Percentiles rank a stretch among this genome's conserved stretches.
Evolutionary conservation across 495 filamentous ascomycete species (phyloP).

Genomic region (Tuber microsphaerosporum): DNA sequence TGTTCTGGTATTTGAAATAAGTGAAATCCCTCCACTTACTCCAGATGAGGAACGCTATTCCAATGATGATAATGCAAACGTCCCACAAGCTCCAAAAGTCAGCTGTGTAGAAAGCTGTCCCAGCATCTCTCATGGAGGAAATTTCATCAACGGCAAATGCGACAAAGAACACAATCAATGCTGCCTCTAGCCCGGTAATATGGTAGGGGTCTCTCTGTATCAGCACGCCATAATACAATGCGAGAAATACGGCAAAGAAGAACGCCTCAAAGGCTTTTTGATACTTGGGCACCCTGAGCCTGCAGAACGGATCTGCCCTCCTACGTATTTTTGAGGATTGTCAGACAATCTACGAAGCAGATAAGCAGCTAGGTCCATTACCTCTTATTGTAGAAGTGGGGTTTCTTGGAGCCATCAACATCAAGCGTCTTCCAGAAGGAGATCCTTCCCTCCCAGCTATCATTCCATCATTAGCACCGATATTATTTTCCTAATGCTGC

Average conservation of each 20-base stretch:
- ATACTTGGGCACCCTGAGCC: conserved; percentile 83
- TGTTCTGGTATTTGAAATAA: not conserved
- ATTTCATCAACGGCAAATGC: conserved; percentile 86
- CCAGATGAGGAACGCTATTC: conserved; percentile 61
- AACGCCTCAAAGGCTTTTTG: conserved; percentile 80
- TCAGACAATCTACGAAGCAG: not conserved
- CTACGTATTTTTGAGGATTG: conserved; percentile 35
- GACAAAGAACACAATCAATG: conserved; percentile 63
- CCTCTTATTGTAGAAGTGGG: conserved; percentile 70
- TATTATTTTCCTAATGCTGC: not conserved
- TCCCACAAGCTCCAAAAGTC: conserved; percentile 93
- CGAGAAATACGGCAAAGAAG: conserved; percentile 76
- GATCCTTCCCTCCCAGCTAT: conserved; percentile 74
- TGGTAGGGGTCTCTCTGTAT: conserved; percentile 52
- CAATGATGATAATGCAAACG: conserved; percentile 73
- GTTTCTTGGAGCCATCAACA: conserved; percentile 68
- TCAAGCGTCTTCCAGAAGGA: conserved; percentile 83
- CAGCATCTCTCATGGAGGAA: conserved; percentile 73
- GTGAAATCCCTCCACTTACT: conserved; percentile 50
- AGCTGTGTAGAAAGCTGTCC: conserved; percentile 70
- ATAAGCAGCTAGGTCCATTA: conserved; percentile 29
- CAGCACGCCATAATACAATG: conserved; percentile 77
- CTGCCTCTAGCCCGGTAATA: conserved; percentile 50
- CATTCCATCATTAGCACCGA: conserved; percentile 18
- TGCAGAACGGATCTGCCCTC: conserved; percentile 72